phyloP scores from a whole-genome alignment of 495 filamentous ascomycete genomes.

The Massariosphaeria phaeospora region DNA sequence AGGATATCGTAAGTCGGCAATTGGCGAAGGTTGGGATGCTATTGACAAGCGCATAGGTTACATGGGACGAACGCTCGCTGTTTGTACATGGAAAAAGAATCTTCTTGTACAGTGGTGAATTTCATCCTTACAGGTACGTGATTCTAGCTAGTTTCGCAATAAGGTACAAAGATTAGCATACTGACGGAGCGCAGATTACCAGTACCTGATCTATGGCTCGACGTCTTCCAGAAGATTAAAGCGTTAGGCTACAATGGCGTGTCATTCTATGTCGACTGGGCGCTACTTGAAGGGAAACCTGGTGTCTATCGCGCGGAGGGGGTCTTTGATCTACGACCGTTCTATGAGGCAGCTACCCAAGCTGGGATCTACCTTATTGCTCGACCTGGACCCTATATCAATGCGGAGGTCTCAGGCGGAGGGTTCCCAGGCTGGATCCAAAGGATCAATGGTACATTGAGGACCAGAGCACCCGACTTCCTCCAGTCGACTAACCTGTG shows the following conservation, averaged over 20 bases:
- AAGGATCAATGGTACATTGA: conserved; percentile 55
- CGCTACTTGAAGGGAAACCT: conserved; percentile 68
- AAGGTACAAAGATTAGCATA: neutral
- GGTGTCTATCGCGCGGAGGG: conserved; percentile 65
- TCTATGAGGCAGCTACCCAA: conserved; percentile 65
- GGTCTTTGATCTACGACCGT: conserved; percentile 61
- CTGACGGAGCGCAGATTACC: conserved; percentile 51
- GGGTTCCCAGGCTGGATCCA: conserved; percentile 65
- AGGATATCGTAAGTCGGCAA: conserved; percentile 39
- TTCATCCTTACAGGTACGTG: conserved; percentile 60
- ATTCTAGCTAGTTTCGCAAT: neutral
- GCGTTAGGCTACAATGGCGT: conserved; percentile 72
- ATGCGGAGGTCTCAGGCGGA: conserved; percentile 61
- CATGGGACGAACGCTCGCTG: conserved; percentile 70
- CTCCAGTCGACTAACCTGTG: conserved; percentile 61
- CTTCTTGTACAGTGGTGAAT: conserved; percentile 68
- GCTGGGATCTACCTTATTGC: conserved; percentile 72
- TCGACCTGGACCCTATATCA: conserved; percentile 64
- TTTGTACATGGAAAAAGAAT: conserved; percentile 66
- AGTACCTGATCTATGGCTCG: conserved; percentile 65
- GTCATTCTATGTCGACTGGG: conserved; percentile 74
- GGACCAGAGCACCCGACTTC: conserved; percentile 56
- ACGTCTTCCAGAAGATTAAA: conserved; percentile 76
- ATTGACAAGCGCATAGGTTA: conserved; percentile 46
- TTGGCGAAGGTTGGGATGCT: neutral